These are phyloP conservation scores for Mucor sp. DNA, from an alignment of 371 early-diverging fungal genomes.

Conservation along the genomic window DNA sequence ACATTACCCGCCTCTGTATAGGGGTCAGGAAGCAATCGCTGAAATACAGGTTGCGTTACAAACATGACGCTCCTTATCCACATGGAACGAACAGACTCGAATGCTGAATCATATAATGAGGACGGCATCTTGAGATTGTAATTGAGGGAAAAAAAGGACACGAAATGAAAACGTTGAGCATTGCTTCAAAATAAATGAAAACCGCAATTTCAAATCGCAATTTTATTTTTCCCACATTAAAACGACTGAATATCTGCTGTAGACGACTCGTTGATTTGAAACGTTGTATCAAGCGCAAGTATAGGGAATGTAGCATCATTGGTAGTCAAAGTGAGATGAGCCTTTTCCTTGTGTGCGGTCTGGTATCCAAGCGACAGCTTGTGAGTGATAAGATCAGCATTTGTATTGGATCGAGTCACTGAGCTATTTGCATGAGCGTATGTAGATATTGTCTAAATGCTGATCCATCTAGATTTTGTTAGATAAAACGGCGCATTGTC, in stretches of 20 bases:
- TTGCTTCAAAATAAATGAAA: too few relatives aligned
- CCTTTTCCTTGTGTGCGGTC: too few relatives aligned
- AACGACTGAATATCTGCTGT: too few relatives aligned
- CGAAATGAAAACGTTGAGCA: not conserved
- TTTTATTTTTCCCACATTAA: too few relatives aligned
- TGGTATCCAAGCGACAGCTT: too few relatives aligned
- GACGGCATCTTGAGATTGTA: not conserved
- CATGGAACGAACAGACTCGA: constrained; percentile 15
- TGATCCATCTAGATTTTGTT: constrained; percentile 19
- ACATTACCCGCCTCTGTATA: constrained; percentile 46
- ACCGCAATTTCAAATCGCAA: too few relatives aligned
- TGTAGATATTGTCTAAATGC: constrained; percentile 3
- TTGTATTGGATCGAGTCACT: too few relatives aligned
- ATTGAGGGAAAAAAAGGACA: not conserved
- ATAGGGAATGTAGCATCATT: too few relatives aligned
- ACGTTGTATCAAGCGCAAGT: too few relatives aligned
- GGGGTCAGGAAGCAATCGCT: constrained; percentile 47
- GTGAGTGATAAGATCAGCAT: not conserved
- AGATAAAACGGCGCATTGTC: not conserved
- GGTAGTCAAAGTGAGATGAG: too few relatives aligned
- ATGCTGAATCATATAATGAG: constrained; percentile 8
- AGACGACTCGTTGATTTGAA: too few relatives aligned
- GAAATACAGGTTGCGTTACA: constrained; percentile 38
- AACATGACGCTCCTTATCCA: constrained; percentile 36
- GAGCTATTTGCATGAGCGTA: not conserved